Base-by-base conservation (phyloP, 2,329 filamentous ascomycete species). In the Cercospora zeae-maydis region DNA sequence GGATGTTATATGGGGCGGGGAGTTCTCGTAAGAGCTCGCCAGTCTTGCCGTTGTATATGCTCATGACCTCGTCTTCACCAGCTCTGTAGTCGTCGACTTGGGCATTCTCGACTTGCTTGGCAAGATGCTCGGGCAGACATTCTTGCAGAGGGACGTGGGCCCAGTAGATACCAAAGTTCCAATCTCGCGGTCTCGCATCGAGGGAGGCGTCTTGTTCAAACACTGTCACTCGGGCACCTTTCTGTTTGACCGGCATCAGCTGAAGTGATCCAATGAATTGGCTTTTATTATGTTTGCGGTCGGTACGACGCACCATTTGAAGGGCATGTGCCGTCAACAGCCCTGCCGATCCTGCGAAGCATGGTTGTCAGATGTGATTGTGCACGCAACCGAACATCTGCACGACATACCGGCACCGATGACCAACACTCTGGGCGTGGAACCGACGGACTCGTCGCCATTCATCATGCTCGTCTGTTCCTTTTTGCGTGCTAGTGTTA, bases 91-190 rank as follows among this genome's bases (percentile, higher is more conserved):
- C 63, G 31, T 67, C 63, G 21, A 67, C 65, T 31, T 65, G 63
- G 10, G 65, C 61, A 39, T 63, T 58, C n/a, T 65, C 61, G 33
- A 67, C 65, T 27, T 65, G 14, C 4, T 58, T 58, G 8, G 59
- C 58, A 2, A 67, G 51, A 54, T 67, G 61, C 11, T 61, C 58
- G 33, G 65, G 65, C 2, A 67, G 47, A 42, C 65, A 67, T 58
- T 67, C 60, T 58, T 59, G 57, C 34, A 67, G 52, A 10, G 65
- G 65, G 3, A 63, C 63, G 21, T 67, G 65, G 6, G 65, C 65
- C 65, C 65, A 65, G 49, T 67, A 67, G 5, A 67, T 67, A 2
- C 63, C 65, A 27, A 67, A 65, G 30, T 67, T 67, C 63, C 63
- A 67, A 27, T 67, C 63, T 39, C 65, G 58, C 11, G 65, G 62